Conservation (phyloP, 495 filamentous ascomycete species). For the Talaromyces stipitatus region DNA sequence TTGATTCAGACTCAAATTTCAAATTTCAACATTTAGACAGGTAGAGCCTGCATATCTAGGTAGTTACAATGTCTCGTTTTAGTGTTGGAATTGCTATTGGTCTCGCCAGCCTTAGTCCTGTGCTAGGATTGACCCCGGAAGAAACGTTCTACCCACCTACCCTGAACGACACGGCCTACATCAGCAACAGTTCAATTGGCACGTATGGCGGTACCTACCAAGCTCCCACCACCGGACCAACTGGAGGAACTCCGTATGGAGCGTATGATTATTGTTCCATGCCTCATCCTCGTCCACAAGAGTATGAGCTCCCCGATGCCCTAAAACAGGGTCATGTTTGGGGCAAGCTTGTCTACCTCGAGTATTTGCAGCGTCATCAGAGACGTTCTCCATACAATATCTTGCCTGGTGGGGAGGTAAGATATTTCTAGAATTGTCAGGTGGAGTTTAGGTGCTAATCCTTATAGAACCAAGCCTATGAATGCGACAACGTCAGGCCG, state of each 20-base stretch:
- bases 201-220: constrained; percentile 34
- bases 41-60: too few relatives aligned
- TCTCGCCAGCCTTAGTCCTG: background rate
- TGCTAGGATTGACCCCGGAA: constrained; percentile 9
- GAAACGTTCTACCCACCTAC: constrained; percentile 32
- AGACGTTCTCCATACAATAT: constrained; percentile 36
- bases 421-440: background rate
- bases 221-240: constrained; percentile 22
- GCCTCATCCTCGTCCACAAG: constrained; percentile 33
- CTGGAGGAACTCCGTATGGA: constrained; percentile 15
- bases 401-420: constrained; percentile 32
- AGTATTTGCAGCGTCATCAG: constrained; percentile 38
- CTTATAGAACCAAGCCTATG: constrained; percentile 30
- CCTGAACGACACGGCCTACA: constrained; percentile 31
- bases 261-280: constrained; percentile 37
- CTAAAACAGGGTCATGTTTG: constrained; percentile 20
- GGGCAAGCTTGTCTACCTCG: constrained; percentile 29
- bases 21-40: too few relatives aligned
- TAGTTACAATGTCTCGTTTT: background rate
- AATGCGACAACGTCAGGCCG: constrained; percentile 31
- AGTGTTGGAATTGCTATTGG: background rate
- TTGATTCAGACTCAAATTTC: background rate
- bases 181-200: constrained; percentile 29
- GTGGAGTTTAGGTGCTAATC: background rate
- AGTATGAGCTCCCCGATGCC: constrained; percentile 24